Evolutionary conservation across 2,329 filamentous ascomycete species (phyloP), one percentile per base, ranked within the genome.

Genomic region (Penicillium sp.): DNA sequence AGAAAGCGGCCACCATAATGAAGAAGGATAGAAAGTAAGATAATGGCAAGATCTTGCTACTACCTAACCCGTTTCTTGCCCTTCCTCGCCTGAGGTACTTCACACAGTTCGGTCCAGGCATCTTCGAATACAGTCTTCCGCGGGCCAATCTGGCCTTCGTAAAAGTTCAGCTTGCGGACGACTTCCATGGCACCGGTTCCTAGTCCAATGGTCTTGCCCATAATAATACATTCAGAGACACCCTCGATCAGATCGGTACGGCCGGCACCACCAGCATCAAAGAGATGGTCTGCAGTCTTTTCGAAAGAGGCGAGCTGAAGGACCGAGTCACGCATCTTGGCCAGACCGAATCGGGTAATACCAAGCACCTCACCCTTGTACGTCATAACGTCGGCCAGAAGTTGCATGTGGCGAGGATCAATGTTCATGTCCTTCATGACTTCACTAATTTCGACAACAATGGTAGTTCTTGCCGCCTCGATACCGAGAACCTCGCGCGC

Each of bases 341-440:
- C 90, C 26, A 99, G 82, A 51, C 95, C 95, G 74, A 98, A 98
- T 31, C 95, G 89, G 2, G 95, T 99, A 72, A 99, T 99, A 51
- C 95, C 95, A 19, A 97, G 84, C 0, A 99, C 90, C 66, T 98
- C 93, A 50, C 95, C 95, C 79, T 97, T 98, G 83, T 93, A 98
- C 1, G 95, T 98, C 95, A 99, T 99, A 53, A 97, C 93, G 70
- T 99, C 95, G 11, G 95, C 93, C 1, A 99, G 85, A 19, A 99
- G 84, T 73, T 97, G 90, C 92, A 99, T 98, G 78, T 99, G 95
- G 55, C 95, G 90, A 45, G 93, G 93, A 76, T 99, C 95, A 68
- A 99, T 98, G 74, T 86, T 87, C 92, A 99, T 97, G 72, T 89
- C 87, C 35, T 86, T 86, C 93, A 98, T 99, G 70, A 98, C 95